These are phyloP conservation scores for Trypethelium eluteriae DNA, from an alignment of 495 filamentous ascomycete genomes.

Conservation along the genomic window DNA sequence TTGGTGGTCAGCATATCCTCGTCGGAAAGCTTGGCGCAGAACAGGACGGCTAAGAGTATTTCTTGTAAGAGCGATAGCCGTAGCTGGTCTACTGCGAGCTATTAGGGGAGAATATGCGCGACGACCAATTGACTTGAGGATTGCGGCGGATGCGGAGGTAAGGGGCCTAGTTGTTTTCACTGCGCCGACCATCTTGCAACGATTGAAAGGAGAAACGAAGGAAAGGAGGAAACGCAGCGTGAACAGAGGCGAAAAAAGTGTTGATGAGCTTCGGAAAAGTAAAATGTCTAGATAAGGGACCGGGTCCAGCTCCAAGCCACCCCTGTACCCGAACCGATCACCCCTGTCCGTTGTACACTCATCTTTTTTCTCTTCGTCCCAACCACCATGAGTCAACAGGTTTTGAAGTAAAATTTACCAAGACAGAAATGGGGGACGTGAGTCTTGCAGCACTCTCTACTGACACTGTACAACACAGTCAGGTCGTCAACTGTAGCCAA, in stretches of 20 bases:
- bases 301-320: neutral
- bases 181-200: neutral
- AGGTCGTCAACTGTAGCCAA: no score
- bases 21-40: slow-evolving; percentile 21
- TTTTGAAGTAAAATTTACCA: no score
- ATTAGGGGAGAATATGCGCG: slow-evolving; percentile 6
- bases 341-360: neutral
- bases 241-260: no score
- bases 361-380: neutral
- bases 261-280: neutral
- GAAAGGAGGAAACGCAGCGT: neutral
- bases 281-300: neutral
- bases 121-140: neutral
- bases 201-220: neutral
- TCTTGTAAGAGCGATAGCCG: neutral
- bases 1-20: slow-evolving; percentile 21
- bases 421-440: no score
- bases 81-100: slow-evolving; percentile 10
- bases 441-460: no score
- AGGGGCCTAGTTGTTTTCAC: neutral
- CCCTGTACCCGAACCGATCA: neutral
- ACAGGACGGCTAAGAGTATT: neutral
- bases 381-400: neutral
- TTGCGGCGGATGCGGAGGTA: neutral
- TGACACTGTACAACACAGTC: no score